phyloP scores from a whole-genome alignment of 306 rosid genomes.

The Trifolium repens region DNA sequence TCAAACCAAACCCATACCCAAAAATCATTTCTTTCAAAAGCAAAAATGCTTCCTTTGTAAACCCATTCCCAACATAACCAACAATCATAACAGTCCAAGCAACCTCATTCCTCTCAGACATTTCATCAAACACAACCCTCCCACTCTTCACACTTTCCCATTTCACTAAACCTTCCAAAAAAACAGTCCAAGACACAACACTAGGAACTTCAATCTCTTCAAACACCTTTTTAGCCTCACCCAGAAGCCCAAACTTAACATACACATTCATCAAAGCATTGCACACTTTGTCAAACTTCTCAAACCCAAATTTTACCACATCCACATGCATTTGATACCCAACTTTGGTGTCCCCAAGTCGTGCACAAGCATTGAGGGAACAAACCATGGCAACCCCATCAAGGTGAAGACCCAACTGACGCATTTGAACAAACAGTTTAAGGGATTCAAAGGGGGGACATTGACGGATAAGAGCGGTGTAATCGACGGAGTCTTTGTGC shows the following conservation, averaged over 20 bases:
- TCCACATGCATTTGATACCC: constrained; percentile 58
- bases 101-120: constrained; percentile 78
- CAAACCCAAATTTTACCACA: constrained; percentile 54
- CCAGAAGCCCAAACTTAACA: constrained; percentile 62
- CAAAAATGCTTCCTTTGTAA: constrained; percentile 50
- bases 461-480: constrained; percentile 66
- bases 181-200: constrained; percentile 79
- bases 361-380: constrained; percentile 53
- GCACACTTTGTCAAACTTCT: constrained; percentile 50
- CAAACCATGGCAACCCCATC: constrained; percentile 64
- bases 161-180: constrained; percentile 66
- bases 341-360: constrained; percentile 46
- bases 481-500: constrained; percentile 69
- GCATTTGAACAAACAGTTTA: constrained; percentile 55
- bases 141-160: constrained; percentile 68
- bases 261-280: constrained; percentile 74
- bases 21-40: constrained; percentile 67
- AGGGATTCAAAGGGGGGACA: constrained; percentile 52
- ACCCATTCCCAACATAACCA: constrained; percentile 61
- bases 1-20: constrained; percentile 52
- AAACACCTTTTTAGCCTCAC: constrained; percentile 60
- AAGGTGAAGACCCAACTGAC: constrained; percentile 36
- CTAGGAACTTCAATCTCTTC: constrained; percentile 56
- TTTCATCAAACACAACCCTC: constrained; percentile 62
- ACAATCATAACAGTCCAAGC: constrained; percentile 80